Conservation (phyloP, 169 alveolate species). For the Plasmodium billcollinsi region DNA sequence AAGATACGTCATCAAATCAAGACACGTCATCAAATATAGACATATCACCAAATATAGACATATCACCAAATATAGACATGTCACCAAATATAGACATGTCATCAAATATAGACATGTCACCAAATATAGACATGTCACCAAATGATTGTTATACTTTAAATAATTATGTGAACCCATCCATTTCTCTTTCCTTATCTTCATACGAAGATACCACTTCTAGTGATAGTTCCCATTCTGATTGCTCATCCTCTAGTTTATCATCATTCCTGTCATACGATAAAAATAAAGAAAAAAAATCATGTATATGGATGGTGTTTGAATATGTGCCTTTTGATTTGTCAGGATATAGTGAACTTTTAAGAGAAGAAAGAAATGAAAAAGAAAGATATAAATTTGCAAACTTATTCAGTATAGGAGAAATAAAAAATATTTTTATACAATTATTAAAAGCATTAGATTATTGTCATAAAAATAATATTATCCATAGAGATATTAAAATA, state of each 20-base stretch:
- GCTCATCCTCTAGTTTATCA: not conserved
- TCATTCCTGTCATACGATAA: slow-evolving; percentile 6
- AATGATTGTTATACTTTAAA: no score
- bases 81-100: no score
- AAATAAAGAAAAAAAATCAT: slow-evolving; percentile 68
- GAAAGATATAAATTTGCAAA: slow-evolving; percentile 78
- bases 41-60: no score
- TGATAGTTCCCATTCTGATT: not conserved
- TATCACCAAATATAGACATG: no score
- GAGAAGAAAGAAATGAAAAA: slow-evolving; percentile 76
- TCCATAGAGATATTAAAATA: slow-evolving; percentile 93
- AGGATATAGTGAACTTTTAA: slow-evolving; percentile 88
- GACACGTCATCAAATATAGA: no score
- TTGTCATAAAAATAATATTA: slow-evolving; percentile 90
- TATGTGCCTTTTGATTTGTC: slow-evolving; percentile 90
- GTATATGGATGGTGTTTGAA: slow-evolving; percentile 91
- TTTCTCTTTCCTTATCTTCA: not conserved
- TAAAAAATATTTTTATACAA: slow-evolving; percentile 88
- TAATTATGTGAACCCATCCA: not conserved
- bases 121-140: no score
- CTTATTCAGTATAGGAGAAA: slow-evolving; percentile 87
- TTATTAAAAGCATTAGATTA: slow-evolving; percentile 89
- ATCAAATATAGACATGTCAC: no score
- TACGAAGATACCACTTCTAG: not conserved
- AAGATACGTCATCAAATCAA: no score